These are phyloP conservation scores for Collybiopsis luxurians DNA, from an alignment of 768 basidiomycete genomes.

Conservation along the genomic window DNA sequence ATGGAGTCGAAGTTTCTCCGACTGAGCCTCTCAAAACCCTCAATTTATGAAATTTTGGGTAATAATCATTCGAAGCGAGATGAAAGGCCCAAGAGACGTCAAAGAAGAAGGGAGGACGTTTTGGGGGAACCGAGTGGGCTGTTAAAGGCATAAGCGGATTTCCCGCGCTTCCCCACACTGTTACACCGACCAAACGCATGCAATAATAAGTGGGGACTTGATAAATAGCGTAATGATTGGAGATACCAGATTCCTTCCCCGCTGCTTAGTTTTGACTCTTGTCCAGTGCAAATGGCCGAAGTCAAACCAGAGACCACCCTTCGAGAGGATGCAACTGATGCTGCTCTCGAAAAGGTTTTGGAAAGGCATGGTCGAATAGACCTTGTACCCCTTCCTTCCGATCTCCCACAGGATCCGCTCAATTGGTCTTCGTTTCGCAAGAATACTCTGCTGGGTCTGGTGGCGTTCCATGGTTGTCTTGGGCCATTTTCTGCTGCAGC, in stretches of 20 bases:
- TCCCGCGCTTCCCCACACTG: no score
- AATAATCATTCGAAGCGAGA: no score
- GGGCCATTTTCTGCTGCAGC: constrained; percentile 3
- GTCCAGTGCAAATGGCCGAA: not conserved
- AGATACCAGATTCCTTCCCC: not conserved
- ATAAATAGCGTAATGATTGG: no score
- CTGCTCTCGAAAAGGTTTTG: not conserved
- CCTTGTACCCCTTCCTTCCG: constrained; percentile 1
- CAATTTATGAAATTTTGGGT: no score
- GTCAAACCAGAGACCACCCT: not conserved
- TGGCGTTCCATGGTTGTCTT: constrained; percentile 1
- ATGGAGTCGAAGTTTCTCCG: no score
- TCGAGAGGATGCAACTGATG: not conserved
- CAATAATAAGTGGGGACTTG: no score
- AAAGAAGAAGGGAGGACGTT: no score
- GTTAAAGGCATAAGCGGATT: no score
- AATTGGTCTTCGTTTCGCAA: constrained; percentile 4
- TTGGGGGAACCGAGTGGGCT: no score
- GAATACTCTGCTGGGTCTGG: not conserved
- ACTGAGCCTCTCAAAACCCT: no score
- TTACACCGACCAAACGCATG: no score
- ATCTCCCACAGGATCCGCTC: not conserved
- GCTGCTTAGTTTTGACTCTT: not conserved
- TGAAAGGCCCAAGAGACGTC: no score
- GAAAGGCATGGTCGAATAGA: not conserved